Evolutionary conservation across 2,329 filamentous ascomycete species (phyloP).

Genomic region (Spiromastix sp.): DNA sequence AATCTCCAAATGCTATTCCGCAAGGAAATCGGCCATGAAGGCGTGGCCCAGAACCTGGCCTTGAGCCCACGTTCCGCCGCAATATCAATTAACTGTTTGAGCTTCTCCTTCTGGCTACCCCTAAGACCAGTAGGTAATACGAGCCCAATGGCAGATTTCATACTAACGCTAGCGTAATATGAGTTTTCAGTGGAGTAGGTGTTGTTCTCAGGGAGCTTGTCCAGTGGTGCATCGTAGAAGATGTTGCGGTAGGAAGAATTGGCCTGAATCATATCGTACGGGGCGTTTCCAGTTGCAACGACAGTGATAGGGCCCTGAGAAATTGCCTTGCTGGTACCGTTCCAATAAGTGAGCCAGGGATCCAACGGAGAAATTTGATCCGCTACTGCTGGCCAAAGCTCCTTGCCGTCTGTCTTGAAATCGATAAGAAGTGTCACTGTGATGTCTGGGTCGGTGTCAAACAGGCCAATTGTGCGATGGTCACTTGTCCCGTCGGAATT

Average conservation of each 20-base stretch:
- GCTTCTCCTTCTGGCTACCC: background rate
- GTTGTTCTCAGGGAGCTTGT: conserved; percentile 11
- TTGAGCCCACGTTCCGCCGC: background rate
- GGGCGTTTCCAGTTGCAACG: conserved; percentile 56
- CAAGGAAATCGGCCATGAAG: conserved; percentile 1
- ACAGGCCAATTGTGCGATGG: conserved; percentile 47
- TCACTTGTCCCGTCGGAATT: conserved; percentile 17
- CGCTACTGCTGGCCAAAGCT: conserved; percentile 18
- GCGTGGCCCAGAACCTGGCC: conserved; percentile 1
- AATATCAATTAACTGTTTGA: background rate
- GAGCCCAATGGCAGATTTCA: background rate
- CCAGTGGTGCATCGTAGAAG: conserved; percentile 48
- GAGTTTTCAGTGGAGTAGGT: background rate
- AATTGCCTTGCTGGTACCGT: conserved; percentile 36
- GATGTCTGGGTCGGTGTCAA: conserved; percentile 42
- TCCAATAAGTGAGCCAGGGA: conserved; percentile 31
- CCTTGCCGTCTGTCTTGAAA: conserved; percentile 49
- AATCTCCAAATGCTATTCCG: background rate
- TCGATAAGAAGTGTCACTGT: conserved; percentile 57
- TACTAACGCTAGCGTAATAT: conserved; percentile 2
- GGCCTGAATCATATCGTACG: conserved; percentile 45
- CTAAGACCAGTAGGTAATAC: background rate
- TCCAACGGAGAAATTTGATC: conserved; percentile 14
- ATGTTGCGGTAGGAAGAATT: conserved; percentile 48
- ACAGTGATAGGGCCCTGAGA: conserved; percentile 53